These are phyloP conservation scores for Piper longum DNA, from an alignment of 164 flowering plant genomes.

Conservation along the genomic window DNA sequence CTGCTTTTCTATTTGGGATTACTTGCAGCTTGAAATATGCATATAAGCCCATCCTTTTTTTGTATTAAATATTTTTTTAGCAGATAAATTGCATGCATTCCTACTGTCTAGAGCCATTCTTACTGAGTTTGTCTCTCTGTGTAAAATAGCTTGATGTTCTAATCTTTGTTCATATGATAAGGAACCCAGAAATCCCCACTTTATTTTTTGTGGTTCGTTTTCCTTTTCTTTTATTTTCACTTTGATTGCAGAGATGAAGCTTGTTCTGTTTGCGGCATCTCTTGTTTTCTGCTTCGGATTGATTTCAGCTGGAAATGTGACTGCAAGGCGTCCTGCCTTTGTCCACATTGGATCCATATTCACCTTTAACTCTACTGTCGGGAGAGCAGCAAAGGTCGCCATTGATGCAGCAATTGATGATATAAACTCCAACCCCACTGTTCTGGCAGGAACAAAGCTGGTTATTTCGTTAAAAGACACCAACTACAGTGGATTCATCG, in stretches of 20 bases:
- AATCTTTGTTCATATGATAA: background rate
- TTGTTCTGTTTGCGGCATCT: conserved; percentile 17
- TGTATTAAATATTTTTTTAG: conserved; percentile 35
- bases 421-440: conserved; percentile 52
- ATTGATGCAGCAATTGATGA: conserved; percentile 74
- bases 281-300: conserved; percentile 17
- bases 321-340: conserved; percentile 47
- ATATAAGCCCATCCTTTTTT: conserved; percentile 51
- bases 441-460: conserved; percentile 57
- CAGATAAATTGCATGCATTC: too few species aligned
- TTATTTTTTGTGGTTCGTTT: background rate
- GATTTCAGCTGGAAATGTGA: conserved; percentile 9
- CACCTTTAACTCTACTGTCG: conserved; percentile 65
- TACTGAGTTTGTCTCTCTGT: too few species aligned
- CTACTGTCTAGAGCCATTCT: too few species aligned
- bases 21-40: conserved; percentile 9
- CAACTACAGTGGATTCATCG: conserved; percentile 65
- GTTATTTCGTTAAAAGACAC: conserved; percentile 33
- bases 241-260: conserved; percentile 18
- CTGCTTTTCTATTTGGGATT: conserved; percentile 18
- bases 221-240: background rate
- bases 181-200: background rate
- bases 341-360: conserved; percentile 77
- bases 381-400: conserved; percentile 76
- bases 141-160: too few species aligned